Base-by-base conservation (phyloP, 164 flowering plant species). In the Aristolochia contorta region DNA sequence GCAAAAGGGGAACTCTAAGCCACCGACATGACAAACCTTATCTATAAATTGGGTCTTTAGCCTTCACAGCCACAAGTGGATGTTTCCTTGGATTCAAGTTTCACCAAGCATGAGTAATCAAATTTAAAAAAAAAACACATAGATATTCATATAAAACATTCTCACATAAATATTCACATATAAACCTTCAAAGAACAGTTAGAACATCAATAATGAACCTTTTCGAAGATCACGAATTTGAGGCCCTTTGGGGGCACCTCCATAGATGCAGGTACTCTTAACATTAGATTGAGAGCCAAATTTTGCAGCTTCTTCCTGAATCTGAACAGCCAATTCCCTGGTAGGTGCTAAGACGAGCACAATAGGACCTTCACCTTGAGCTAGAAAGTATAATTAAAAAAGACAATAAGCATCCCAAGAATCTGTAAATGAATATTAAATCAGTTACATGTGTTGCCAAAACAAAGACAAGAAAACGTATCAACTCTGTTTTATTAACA, bases 161-260 rank as follows among this genome's bases (percentile, higher is more conserved):
- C n/a, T n/a, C n/a, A n/a, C n/a, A n/a, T n/a, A n/a, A n/a, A n/a
- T n/a, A n/a, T 27, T 27, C 30, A 27, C 5, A 27, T 27, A 27
- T 2, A 37, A 37, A 37, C 10, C 43, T 37, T 37, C 43, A 37
- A 37, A 37, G 7, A 37, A 37, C 43, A 37, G 12, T 10, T 10
- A 37, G 7, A 37, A 8, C 43, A 37, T 37, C 10, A 37, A 37
- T 8, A 37, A 37, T 37, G 5, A 13, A 89, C 98, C 98, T 80
- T 78, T 80, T 66, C 73, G 77, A 65, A 92, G 93, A 82, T 89
- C 96, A 65, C 97, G 96, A 46, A 92, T 87, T 64, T 89, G 98
- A n/a, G 96, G 98, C 59, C 98, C 98, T 68, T 89, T 92, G 10
- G 97, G 98, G 30, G 94, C 97, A 64, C 98, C 98, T 32, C 98